Base-by-base conservation (phyloP, 129 eudicot genomes). In the Gnaphalium uliginosum region DNA sequence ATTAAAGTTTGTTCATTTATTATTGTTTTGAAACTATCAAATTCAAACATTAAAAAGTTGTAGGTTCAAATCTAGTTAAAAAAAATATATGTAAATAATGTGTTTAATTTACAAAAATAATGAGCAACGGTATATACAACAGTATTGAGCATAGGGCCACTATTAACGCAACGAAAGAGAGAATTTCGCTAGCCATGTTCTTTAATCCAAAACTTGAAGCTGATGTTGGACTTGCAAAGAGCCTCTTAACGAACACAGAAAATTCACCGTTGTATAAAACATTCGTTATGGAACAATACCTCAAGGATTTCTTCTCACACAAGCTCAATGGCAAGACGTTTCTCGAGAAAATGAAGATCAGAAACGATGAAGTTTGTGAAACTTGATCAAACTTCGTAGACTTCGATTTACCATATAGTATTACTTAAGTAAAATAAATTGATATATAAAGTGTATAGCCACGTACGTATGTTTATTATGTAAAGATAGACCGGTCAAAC, bases 161-260 rank as follows among this genome's bases (percentile, higher is more conserved):
- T 13, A 80, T 80, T 4, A 84, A 84, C 54, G 69, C 66, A 48
- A 60, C 9, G 19, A 73, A 76, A 26, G 80, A 76, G 60, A 80
- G 85, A 75, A 59, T 84, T 43, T 73, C 83, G 3, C n/a, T 79
- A 24, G 83, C 84, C 2, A 78, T 78, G 76, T 85, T 85, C 76
- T 81, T 81, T 63, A 77, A 77, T 58, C 86, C 88, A 15, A 85
- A 85, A 68, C 72, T 81, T 26, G 83, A 78, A 53, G 81, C 88
- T 15, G 65, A 78, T 9, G 76, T 85, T 24, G 83, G 86, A 48
- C 88, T 81, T 6, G 75, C 88, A 50, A 58, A 72, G 21, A 78
- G 78, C 81, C 78, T 85, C 56, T 37, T 73, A 53, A 64, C 11
- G 14, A 78, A 37, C 57, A 60, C 73, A 5, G 56, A 72, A 74